A percentile compares a stretch with the other conserved stretches of the same genome.
Conservation (phyloP, 768 basidiomycete genomes). For the Naganishia vishniacii region DNA sequence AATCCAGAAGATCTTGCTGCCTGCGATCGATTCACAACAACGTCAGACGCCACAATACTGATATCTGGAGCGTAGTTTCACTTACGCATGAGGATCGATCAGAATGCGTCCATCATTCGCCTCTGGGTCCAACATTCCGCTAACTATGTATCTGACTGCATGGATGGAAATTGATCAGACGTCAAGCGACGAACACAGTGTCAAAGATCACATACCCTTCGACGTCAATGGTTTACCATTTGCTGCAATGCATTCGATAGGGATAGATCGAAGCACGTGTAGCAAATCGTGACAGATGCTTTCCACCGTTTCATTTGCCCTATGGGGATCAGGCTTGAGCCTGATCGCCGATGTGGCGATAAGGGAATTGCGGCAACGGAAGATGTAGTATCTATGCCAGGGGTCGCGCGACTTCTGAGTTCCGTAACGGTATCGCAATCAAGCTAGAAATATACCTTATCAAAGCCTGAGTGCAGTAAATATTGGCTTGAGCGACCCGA, state of each 20-base stretch:
- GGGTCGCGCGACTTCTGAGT: not conserved
- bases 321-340: slow-evolving; percentile 1
- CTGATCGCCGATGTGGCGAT: slow-evolving; percentile 13
- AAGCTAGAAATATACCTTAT: not conserved
- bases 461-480: slow-evolving; percentile 18
- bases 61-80: not conserved
- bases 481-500: slow-evolving; percentile 22
- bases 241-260: slow-evolving; percentile 26
- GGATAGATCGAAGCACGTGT: slow-evolving; percentile 17
- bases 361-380: slow-evolving; percentile 17
- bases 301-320: slow-evolving; percentile 19
- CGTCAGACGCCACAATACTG: not conserved
- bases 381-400: slow-evolving; percentile 15
- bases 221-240: slow-evolving; percentile 18
- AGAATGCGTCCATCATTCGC: slow-evolving; percentile 16
- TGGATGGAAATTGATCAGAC: not conserved
- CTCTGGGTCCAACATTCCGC: slow-evolving; percentile 16
- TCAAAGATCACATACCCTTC: slow-evolving; percentile 2
- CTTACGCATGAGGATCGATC: slow-evolving; percentile 14
- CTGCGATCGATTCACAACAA: not conserved
- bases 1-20: slow-evolving; percentile 24
- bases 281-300: slow-evolving; percentile 21
- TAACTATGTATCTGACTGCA: slow-evolving; percentile 13
- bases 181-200: not conserved
- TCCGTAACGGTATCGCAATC: no score